Evolutionary conservation across 2,329 filamentous ascomycete genomes (phyloP).

Genomic region (Monosporascus sp.): DNA sequence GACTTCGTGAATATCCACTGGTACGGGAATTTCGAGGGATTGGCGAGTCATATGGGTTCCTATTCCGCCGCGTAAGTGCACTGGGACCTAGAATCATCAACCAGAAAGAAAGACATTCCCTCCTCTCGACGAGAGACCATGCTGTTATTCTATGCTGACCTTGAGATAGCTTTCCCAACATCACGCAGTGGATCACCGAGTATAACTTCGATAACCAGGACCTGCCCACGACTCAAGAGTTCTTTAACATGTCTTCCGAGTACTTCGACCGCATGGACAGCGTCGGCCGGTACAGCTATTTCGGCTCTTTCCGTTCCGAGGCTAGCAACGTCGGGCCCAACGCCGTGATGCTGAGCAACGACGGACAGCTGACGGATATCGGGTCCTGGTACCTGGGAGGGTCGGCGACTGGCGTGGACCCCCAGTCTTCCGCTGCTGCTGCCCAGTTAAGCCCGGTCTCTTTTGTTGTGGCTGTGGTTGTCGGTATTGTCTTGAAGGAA

Average conservation of each 20-base stretch:
- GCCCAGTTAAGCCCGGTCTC: not conserved
- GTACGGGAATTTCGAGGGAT: slow-evolving; percentile 64
- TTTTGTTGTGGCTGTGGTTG: not conserved
- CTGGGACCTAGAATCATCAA: not conserved
- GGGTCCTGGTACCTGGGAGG: slow-evolving; percentile 71
- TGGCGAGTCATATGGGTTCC: slow-evolving; percentile 62
- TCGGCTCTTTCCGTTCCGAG: slow-evolving; percentile 65
- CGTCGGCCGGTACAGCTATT: slow-evolving; percentile 67
- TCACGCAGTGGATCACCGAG: slow-evolving; percentile 72
- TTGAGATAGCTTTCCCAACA: slow-evolving; percentile 48
- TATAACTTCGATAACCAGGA: slow-evolving; percentile 58
- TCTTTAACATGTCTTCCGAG: slow-evolving; percentile 61
- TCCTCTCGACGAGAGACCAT: not conserved
- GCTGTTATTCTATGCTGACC: slow-evolving; percentile 1
- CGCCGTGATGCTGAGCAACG: slow-evolving; percentile 61
- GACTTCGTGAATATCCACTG: slow-evolving; percentile 62
- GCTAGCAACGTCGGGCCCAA: slow-evolving; percentile 72
- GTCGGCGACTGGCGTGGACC: slow-evolving; percentile 38
- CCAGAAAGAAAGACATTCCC: not conserved
- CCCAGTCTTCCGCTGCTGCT: slow-evolving; percentile 16
- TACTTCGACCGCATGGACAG: slow-evolving; percentile 62
- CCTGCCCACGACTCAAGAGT: slow-evolving; percentile 52
- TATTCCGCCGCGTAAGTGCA: slow-evolving; percentile 39
- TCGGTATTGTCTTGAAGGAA: not conserved
- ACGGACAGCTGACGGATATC: slow-evolving; percentile 67